Base-by-base conservation (phyloP, 306 rosid genomes). In the Fagus crenata region DNA sequence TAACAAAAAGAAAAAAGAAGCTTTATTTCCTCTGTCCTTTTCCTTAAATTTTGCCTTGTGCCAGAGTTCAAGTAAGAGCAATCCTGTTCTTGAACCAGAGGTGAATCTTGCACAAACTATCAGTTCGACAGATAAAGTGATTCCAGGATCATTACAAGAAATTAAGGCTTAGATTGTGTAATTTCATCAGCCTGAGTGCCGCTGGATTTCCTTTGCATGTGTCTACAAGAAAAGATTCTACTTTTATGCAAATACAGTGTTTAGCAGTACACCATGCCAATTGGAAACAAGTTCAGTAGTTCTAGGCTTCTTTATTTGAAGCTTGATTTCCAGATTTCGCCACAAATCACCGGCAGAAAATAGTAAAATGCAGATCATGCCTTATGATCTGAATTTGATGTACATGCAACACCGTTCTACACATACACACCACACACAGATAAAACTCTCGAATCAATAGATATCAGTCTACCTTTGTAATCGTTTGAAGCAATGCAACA, bases 401-500 rank as follows among this genome's bases (percentile, higher is more conserved):
- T n/a, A 67, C 28, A 22, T 22, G 28, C 28, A 22, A 22, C 28
- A 22, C 28, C 28, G 14, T 46, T 46, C 51, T 67, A 32, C 4
- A 59, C 28, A 22, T 22, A 28, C 49, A 67, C 49, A 7, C 28
- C 31, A n/a, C 46, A 40, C 46, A 39, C 46, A 6, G 6, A 67
- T 39, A 67, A 67, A 15, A 67, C 14, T n/a, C 51, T 67, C 71
- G 37, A 67, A 37, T n/a, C 71, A 67, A 67, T 28, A 14, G 49
- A 65, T 35, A 36, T 35, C 33, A 39, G 49, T 76, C 85, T 85
- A 96, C 99, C 99, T 89, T 89, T 96, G 81, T 92, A 96, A 85
- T 92, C 97, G 79, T 96, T 96, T 76, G 93, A 86, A 71, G 97
- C 93, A 61, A 96, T 76, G 79, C 90, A 91, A 82, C 99, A 96